Evolutionary conservation across 2,329 filamentous ascomycete genomes (phyloP), one percentile per base, ranked within the genome.

Genomic region (Dactylellina drechsleri): DNA sequence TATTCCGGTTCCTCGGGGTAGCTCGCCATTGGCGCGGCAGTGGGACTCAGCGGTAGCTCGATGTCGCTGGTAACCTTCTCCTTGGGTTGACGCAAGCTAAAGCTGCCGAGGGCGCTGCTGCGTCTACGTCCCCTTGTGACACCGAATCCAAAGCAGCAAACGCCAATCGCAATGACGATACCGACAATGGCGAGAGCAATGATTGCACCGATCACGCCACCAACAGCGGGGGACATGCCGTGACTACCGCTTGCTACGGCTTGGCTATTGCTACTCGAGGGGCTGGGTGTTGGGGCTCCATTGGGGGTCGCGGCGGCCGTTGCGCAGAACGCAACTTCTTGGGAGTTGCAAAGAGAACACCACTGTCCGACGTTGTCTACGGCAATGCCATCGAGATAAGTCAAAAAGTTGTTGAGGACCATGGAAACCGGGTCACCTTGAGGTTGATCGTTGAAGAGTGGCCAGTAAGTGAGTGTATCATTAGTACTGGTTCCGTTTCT

Each of bases 401-500:
- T 26, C 43, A 75, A 41, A 45, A 75, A 75, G 8, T 53, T 50
- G 0, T 64, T 28, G 26, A 60, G 53, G 15, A 60, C 20, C 64
- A 75, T 75, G 18, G 57, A 45, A 4, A 40, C 18, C 18, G 45
- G 52, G 18, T 68, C 64, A 13, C 57, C 43, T 13, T 65, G 53
- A 20, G 67, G 59, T 7, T 68, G 58, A n/a, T 64, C 45, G 26
- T 75, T 64, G 18, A 75, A 75, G 5, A 75, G 18, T 31, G 71
- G 71, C 64, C 64, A 75, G 53, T 75, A 75, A n/a, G 71, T 75
- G 20, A 75, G 58, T 1, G 71, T 75, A 68, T 75, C 71, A 26
- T 75, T 64, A 12, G 40, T 43, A 36, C 56, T 59, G 8, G 71
- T 75, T 15, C 71, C 71, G 26, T 75, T 75, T 36, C 71, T 58